A percentile compares a stretch with the other conserved stretches of the same genome.
Conservation (phyloP, 768 basidiomycete genomes). For the Russula sp. region DNA sequence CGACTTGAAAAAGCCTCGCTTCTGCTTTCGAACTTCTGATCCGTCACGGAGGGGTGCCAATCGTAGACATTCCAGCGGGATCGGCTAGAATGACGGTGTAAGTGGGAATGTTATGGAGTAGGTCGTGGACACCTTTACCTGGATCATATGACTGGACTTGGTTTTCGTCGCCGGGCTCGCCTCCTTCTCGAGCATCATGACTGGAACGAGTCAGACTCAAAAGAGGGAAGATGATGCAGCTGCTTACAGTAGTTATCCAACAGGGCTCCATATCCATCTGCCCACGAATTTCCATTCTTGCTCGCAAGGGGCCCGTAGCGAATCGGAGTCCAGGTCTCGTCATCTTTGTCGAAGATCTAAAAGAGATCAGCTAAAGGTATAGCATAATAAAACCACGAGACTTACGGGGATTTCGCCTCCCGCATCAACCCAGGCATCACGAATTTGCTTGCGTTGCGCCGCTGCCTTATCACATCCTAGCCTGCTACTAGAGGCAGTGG, state of each 20-base stretch:
- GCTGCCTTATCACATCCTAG: background rate
- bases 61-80: background rate
- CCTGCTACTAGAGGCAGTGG: background rate
- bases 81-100: background rate
- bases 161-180: background rate
- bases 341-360: background rate
- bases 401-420: slow-evolving; percentile 1
- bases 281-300: background rate
- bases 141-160: background rate
- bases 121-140: background rate
- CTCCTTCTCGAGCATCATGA: background rate
- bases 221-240: background rate
- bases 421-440: background rate
- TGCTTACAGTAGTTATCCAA: background rate
- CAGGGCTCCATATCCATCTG: background rate
- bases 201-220: background rate
- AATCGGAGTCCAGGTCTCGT: background rate
- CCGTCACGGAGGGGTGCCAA: background rate
- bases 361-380: background rate
- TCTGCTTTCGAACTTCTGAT: background rate
- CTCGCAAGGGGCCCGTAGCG: background rate
- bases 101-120: background rate
- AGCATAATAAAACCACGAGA: background rate
- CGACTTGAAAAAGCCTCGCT: background rate
- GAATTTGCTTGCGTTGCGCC: background rate